These are phyloP conservation scores for Erysimum cheiri DNA, from an alignment of 441 rosid species.

Conservation along the genomic window DNA sequence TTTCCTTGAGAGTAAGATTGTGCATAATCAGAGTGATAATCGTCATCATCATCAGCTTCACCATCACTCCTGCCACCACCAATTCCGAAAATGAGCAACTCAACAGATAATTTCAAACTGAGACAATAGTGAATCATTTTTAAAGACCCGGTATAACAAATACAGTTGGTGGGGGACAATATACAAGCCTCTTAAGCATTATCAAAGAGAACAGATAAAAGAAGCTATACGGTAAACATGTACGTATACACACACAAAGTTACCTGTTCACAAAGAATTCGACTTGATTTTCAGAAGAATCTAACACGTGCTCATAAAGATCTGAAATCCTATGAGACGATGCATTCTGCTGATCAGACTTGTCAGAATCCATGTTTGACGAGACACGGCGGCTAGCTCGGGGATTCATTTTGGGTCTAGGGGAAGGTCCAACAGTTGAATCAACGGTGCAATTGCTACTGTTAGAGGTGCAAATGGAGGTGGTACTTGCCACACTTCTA, in stretches of 20 bases:
- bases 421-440: constrained; percentile 56
- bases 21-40: constrained; percentile 54
- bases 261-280: constrained; percentile 62
- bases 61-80: constrained; percentile 64
- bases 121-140: neutral
- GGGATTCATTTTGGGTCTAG: constrained; percentile 48
- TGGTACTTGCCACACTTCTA: constrained; percentile 59
- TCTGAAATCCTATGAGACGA: constrained; percentile 46
- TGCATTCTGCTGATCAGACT: constrained; percentile 48
- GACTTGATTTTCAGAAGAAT: constrained; percentile 51
- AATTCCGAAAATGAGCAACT: constrained; percentile 8
- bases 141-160: neutral
- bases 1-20: constrained; percentile 51
- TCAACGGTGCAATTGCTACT: constrained; percentile 59
- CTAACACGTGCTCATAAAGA: constrained; percentile 42
- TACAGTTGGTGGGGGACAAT: constrained; percentile 16
- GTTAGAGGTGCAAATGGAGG: constrained; percentile 60
- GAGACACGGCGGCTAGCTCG: constrained; percentile 46
- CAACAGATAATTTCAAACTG: constrained; percentile 24
- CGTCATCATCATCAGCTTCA: constrained; percentile 62
- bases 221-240: constrained; percentile 17
- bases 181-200: constrained; percentile 11
- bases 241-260: neutral
- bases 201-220: neutral
- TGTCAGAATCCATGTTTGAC: constrained; percentile 47